Percentiles rank a stretch among this genome's conserved stretches.
These are phyloP conservation scores for Gautieria morchelliformis DNA, from an alignment of 768 basidiomycete species.

Conservation along the genomic window DNA sequence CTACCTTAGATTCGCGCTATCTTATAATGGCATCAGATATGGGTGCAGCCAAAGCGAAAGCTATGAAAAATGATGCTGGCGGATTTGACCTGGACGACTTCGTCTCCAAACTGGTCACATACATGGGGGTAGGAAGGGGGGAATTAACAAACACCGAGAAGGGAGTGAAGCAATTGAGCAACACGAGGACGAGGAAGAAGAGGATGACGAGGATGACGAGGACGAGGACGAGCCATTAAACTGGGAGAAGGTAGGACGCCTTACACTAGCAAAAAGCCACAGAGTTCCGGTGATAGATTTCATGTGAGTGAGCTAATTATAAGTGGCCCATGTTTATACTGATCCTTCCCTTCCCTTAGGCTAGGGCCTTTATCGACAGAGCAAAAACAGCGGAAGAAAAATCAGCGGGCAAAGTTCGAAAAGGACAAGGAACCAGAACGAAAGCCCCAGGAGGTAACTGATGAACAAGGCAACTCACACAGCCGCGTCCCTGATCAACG, in stretches of 20 bases:
- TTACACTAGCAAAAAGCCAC: conserved; percentile 70
- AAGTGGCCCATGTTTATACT: not conserved
- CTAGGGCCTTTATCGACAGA: conserved; percentile 84
- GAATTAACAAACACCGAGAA: conserved; percentile 15
- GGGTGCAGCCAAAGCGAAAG: conserved; percentile 80
- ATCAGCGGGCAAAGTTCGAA: conserved; percentile 58
- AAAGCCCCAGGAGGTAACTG: conserved; percentile 56
- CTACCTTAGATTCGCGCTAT: conserved; percentile 80
- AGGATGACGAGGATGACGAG: conserved; percentile 29
- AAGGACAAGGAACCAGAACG: conserved; percentile 60
- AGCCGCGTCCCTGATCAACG: not conserved
- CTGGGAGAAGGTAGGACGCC: conserved; percentile 83
- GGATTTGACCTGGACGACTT: conserved; percentile 93
- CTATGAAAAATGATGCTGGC: conserved; percentile 79
- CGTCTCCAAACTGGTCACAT: conserved; percentile 59
- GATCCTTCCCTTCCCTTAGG: conserved; percentile 40
- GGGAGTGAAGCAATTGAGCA: conserved; percentile 16
- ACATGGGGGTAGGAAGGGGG: conserved; percentile 63
- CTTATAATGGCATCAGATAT: conserved; percentile 70
- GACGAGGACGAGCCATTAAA: conserved; percentile 40
- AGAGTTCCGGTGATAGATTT: conserved; percentile 78
- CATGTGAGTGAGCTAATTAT: conserved; percentile 48
- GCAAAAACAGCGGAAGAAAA: conserved; percentile 60
- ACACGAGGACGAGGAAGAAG: conserved; percentile 17
- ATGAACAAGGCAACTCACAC: not conserved